Conservation (phyloP, 371 early-diverging fungal genomes). For the Rhizopus stolonifer region DNA sequence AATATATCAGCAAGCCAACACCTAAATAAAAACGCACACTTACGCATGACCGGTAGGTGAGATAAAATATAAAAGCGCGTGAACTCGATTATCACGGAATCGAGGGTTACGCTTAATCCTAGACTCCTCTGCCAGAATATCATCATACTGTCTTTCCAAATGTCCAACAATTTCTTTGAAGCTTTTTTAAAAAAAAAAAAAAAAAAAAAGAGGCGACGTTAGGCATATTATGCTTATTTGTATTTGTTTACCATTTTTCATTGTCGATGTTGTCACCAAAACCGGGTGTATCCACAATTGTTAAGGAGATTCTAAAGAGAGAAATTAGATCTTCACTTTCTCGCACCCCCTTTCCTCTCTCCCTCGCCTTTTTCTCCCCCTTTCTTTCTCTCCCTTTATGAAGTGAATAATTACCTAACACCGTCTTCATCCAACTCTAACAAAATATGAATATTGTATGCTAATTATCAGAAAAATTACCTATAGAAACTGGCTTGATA, state of each 20-base stretch:
- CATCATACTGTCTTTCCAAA: constrained; percentile 94
- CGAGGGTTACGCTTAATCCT: constrained; percentile 94
- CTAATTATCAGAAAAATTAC: constrained; percentile 38
- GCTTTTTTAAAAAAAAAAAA: constrained; percentile 24
- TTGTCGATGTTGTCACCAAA: constrained; percentile 93
- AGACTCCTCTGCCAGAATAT: constrained; percentile 93
- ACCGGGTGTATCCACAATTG: constrained; percentile 95
- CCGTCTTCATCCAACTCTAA: constrained; percentile 96
- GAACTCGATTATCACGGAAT: constrained; percentile 96
- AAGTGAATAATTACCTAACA: constrained; percentile 76
- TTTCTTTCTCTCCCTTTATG: too few relatives aligned
- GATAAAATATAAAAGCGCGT: constrained; percentile 97
- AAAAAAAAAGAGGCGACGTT: too few relatives aligned
- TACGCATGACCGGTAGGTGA: constrained; percentile 96
- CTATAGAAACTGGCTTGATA: constrained; percentile 77
- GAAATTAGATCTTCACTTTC: constrained; percentile 5
- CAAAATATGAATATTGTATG: neutral
- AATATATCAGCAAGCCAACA: too few relatives aligned
- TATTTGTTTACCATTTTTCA: constrained; percentile 57
- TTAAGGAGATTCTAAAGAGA: constrained; percentile 20
- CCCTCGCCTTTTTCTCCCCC: too few relatives aligned
- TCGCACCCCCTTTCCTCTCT: constrained; percentile 1
- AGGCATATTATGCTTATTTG: neutral
- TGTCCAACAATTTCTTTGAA: constrained; percentile 88
- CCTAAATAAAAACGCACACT: constrained; percentile 10